Evolutionary conservation across 1,284 basidiomycete species (phyloP), one percentile per base, ranked within the genome.

Genomic region (Puccinia triticina): DNA sequence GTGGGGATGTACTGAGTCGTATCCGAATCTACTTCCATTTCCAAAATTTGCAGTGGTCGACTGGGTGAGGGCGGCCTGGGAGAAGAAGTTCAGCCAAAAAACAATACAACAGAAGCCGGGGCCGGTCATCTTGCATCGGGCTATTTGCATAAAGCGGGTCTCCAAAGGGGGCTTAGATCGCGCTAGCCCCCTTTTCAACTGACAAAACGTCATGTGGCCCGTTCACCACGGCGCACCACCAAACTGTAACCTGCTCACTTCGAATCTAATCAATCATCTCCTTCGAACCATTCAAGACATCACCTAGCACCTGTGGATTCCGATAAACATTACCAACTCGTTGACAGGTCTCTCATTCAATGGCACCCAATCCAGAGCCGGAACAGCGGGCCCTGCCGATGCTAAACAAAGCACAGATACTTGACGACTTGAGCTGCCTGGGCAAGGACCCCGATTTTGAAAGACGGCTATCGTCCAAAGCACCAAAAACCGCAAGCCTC

Each of bases 11-110:
- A 81, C 23, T 57, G 69, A 46, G 77, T 69, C 40, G 79, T 74
- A 29, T 69, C 57, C 29, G 79, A 74, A 37, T 81, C 79, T 37
- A 81, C 61, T 34, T 81, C 79, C 79, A 81, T 81, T 18, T 80
- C 46, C 14, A n/a, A 34, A 34, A 34, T 18, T 12, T 61, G 29
- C 1, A 14, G 14, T 18, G 48, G 14, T 46, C 8, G 7, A 8
- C 43, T 46, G 43, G 43, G 7, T 14, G 14, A 46, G 43, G 14
- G 43, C n/a, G n/a, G n/a, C n/a, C n/a, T n/a, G n/a, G n/a, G n/a
- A 4, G 40, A 43, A 43, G 40, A 12, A 7, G 7, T 43, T 43
- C 12, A 12, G 40, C 40, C 7, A 50, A 16, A 21, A 7, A 18
- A 50, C 11, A 10, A 16, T 0, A 0, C 10, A 37, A 61, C 34